Conservation (phyloP, 805 yeast species). For the Cyberlindnera xishuangbannaensis region DNA sequence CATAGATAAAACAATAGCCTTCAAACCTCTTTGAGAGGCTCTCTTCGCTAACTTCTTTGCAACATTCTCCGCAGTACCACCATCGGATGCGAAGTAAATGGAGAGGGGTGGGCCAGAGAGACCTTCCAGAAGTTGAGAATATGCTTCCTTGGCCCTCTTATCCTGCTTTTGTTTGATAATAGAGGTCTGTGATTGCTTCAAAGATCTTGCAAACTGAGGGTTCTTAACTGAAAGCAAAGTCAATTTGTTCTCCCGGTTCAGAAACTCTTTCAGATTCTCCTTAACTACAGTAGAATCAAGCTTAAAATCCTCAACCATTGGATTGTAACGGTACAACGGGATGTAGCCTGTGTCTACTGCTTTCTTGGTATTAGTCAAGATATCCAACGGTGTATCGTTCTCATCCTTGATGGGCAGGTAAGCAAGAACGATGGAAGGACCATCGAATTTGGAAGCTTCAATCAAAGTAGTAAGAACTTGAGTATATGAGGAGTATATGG, state of each 20-base stretch:
- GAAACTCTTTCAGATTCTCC: slow-evolving; percentile 68
- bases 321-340: slow-evolving; percentile 89
- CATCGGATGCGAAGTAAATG: slow-evolving; percentile 84
- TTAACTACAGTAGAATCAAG: slow-evolving; percentile 81
- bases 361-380: slow-evolving; percentile 78
- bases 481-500: slow-evolving; percentile 88
- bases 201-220: slow-evolving; percentile 73
- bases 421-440: slow-evolving; percentile 89
- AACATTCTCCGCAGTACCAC: slow-evolving; percentile 84
- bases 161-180: slow-evolving; percentile 55
- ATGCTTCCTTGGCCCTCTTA: slow-evolving; percentile 70
- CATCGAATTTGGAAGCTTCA: slow-evolving; percentile 85
- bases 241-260: slow-evolving; percentile 86
- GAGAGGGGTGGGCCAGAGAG: slow-evolving; percentile 80
- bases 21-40: slow-evolving; percentile 49
- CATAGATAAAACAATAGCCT: slow-evolving; percentile 44
- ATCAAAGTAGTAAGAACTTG: slow-evolving; percentile 83
- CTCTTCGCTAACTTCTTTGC: slow-evolving; percentile 59
- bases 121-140: slow-evolving; percentile 71
- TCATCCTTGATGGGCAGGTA: slow-evolving; percentile 74
- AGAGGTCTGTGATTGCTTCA: slow-evolving; percentile 57
- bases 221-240: slow-evolving; percentile 64
- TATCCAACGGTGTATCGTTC: slow-evolving; percentile 60
- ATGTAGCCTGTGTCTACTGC: slow-evolving; percentile 95
- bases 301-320: slow-evolving; percentile 51